These are phyloP conservation scores for Madurella mycetomatis DNA, from an alignment of 2,329 filamentous ascomycete genomes.

Conservation along the genomic window DNA sequence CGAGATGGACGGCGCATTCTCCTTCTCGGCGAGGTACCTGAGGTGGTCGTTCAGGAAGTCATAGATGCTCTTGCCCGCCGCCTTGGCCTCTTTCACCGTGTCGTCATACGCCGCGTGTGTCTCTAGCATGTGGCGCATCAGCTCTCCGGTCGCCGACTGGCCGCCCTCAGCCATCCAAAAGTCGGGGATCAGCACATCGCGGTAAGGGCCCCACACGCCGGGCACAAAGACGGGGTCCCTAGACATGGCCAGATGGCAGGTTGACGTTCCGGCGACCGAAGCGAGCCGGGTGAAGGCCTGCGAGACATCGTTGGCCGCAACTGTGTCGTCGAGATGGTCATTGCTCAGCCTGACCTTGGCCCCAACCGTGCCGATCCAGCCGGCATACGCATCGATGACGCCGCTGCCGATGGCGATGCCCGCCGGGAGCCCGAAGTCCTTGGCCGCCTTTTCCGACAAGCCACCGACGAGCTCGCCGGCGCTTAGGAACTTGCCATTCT, in stretches of 20 bases:
- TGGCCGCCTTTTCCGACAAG: conserved; percentile 76
- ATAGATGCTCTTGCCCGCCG: conserved; percentile 84
- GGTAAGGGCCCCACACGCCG: conserved; percentile 95
- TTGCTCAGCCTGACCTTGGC: conserved; percentile 77
- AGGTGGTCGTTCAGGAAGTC: conserved; percentile 91
- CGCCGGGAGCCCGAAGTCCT: conserved; percentile 75
- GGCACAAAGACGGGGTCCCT: conserved; percentile 87
- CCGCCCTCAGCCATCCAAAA: conserved; percentile 98
- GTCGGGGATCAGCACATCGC: conserved; percentile 84
- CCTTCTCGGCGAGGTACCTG: conserved; percentile 65
- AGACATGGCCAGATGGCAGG: conserved; percentile 95
- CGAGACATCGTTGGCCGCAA: conserved; percentile 76
- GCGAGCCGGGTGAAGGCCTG: conserved; percentile 92
- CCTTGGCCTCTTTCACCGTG: conserved; percentile 72
- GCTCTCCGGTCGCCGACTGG: conserved; percentile 91
- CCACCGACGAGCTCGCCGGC: conserved; percentile 87
- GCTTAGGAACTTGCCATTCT: conserved; percentile 90
- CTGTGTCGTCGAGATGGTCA: conserved; percentile 62
- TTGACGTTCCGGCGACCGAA: conserved; percentile 93
- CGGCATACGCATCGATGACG: conserved; percentile 97
- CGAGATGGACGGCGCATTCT: conserved; percentile 69
- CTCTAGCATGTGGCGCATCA: conserved; percentile 90
- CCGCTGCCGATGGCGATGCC: conserved; percentile 92
- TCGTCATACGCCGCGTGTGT: conserved; percentile 88
- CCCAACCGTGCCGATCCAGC: conserved; percentile 98